phyloP scores from a whole-genome alignment of 148 eudicot genomes.

The Rhododendron ferrugineum region DNA sequence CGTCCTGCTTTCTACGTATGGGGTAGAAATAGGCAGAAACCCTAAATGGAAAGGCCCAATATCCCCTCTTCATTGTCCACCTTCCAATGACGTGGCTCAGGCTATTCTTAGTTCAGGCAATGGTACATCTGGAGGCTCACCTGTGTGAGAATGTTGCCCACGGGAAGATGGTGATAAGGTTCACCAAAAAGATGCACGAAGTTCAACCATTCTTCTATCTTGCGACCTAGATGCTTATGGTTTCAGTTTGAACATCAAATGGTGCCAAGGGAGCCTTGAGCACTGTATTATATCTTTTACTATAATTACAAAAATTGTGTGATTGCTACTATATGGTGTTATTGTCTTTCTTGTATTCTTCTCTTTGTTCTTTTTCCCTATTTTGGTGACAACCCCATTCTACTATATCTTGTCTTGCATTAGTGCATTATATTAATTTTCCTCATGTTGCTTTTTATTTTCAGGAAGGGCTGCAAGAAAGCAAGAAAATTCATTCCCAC shows the following conservation, averaged over 20 bases:
- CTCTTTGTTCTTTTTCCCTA: background rate
- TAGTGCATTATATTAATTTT: background rate
- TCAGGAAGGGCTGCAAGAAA: constrained; percentile 22
- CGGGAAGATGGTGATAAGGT: background rate
- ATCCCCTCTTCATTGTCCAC: background rate
- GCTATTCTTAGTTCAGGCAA: background rate
- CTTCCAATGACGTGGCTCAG: background rate
- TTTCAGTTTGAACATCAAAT: background rate
- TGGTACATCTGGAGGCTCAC: background rate
- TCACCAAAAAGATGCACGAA: background rate
- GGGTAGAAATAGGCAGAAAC: background rate
- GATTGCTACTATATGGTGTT: background rate
- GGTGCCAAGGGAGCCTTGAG: background rate
- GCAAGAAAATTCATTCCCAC: constrained; percentile 10
- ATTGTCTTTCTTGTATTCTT: background rate
- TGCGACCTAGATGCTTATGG: background rate
- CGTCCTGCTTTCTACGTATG: background rate
- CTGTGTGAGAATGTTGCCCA: background rate
- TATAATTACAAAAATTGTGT: background rate
- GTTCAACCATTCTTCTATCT: background rate
- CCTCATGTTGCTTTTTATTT: background rate
- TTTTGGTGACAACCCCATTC: background rate
- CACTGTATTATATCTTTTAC: background rate
- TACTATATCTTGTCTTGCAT: background rate
- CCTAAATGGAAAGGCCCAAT: background rate